Conservation (phyloP, 441 rosid genomes). For the Melianthus villosus region DNA sequence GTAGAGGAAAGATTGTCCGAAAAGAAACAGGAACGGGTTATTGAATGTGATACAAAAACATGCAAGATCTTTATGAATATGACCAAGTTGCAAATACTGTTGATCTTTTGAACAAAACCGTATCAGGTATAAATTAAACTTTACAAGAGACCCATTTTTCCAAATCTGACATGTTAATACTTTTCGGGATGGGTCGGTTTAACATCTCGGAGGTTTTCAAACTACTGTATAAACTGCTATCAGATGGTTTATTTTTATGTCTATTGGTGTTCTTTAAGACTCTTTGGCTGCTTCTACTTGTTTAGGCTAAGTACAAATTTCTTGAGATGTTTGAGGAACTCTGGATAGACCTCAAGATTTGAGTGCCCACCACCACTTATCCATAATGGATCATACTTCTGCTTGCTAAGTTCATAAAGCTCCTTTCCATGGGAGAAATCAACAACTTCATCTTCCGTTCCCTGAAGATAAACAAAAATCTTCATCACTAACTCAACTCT, state of each 20-base stretch:
- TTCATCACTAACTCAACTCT: slow-evolving; percentile 2
- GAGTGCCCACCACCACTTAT: slow-evolving; percentile 76
- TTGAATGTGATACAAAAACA: no score
- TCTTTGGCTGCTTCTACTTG: slow-evolving; percentile 29
- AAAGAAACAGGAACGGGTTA: no score
- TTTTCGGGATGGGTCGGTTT: slow-evolving; percentile 67
- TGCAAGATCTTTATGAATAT: no score
- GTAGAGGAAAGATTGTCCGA: no score
- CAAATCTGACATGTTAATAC: slow-evolving; percentile 57
- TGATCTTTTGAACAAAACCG: no score
- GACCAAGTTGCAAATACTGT: no score
- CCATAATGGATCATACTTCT: slow-evolving; percentile 81
- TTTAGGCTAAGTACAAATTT: slow-evolving; percentile 44
- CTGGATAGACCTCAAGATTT: slow-evolving; percentile 77
- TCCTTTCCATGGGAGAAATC: slow-evolving; percentile 81
- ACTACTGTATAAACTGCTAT: slow-evolving; percentile 71
- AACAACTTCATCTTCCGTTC: slow-evolving; percentile 67
- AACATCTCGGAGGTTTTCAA: slow-evolving; percentile 57
- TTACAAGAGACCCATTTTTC: no score
- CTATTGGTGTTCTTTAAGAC: slow-evolving; percentile 26
- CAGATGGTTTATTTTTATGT: slow-evolving; percentile 27
- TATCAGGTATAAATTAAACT: no score
- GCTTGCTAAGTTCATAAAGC: slow-evolving; percentile 75
- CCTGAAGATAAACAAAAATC: slow-evolving; percentile 26
- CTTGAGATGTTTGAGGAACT: slow-evolving; percentile 64